Evolutionary conservation across 148 eudicot species (phyloP).

Genomic region (Talinum fruticosum): DNA sequence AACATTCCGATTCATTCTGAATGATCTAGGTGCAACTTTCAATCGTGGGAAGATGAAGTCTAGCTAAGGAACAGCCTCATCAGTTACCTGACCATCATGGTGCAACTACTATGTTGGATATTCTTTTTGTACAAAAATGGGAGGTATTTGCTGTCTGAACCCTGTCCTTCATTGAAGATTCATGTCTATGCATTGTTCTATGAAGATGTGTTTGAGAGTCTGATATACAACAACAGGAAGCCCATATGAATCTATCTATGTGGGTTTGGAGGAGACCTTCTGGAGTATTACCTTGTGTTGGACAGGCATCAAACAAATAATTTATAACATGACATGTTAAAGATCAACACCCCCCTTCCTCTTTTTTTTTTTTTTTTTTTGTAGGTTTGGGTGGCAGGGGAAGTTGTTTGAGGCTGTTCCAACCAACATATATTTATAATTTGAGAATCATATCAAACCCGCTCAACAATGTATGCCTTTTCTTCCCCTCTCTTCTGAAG

Average conservation of each 20-base stretch:
- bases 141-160: background rate
- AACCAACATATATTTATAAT: background rate
- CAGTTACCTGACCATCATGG: background rate
- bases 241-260: background rate
- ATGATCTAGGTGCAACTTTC: background rate
- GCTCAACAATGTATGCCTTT: background rate
- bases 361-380: background rate
- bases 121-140: background rate
- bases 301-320: background rate
- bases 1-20: background rate
- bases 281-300: background rate
- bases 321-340: background rate
- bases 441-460: background rate
- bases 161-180: background rate
- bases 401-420: background rate
- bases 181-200: background rate
- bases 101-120: background rate
- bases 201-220: slow-evolving; percentile 1
- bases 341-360: background rate
- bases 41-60: background rate
- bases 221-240: background rate
- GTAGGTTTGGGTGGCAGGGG: background rate
- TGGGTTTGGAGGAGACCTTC: background rate
- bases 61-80: background rate
- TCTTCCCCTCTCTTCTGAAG: background rate